Base-by-base conservation (phyloP, 2,329 filamentous ascomycete species). In the Nothopassalora personata region DNA sequence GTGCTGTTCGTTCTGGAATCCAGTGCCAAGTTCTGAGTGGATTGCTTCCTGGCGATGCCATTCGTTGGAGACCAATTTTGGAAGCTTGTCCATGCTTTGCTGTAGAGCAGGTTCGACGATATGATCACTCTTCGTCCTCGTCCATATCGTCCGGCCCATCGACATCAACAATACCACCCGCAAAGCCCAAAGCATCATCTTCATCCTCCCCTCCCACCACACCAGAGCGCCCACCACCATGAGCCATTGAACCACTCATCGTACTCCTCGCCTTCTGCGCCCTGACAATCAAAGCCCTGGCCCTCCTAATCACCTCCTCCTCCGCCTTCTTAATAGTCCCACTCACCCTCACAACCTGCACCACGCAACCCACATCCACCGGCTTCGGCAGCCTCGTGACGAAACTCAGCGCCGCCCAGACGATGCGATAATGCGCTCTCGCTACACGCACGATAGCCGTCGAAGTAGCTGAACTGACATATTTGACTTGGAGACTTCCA, bases 301-400 rank as follows among this genome's bases (percentile, higher is more conserved):
- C 90, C 60, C 90, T 81, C 4, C 86, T 82, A 68, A 97, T 88
- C 36, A 91, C 91, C 74, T 96, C 92, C 71, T 96, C 87, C 74
- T 97, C 92, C 2, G 86, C 88, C 74, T 96, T 96, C 67, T 87
- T 87, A 69, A 99, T 96, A 3, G 94, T 99, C 15, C 93, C 94
- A 64, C 90, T 94, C 13, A 97, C 90, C 61, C 90, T 83, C 6
- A 96, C 84, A 13, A 99, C 91, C 49, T 87, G 86, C 63, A 96
- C 89, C 1, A 93, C 87, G 68, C 92, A 96, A 0, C 83, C 80
- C 59, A 81, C 79, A 27, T 84, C 70, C n/a, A 75, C 83, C 1
- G 76, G 70, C 79, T 80, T 77, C 1, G 83, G 90, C 0, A 97
- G 77, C 15, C 76, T 81, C 23, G 86, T 86, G 79, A 94, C 88